phyloP scores from a whole-genome alignment of 2,329 filamentous ascomycete species.

The Alternaria postmessia region DNA sequence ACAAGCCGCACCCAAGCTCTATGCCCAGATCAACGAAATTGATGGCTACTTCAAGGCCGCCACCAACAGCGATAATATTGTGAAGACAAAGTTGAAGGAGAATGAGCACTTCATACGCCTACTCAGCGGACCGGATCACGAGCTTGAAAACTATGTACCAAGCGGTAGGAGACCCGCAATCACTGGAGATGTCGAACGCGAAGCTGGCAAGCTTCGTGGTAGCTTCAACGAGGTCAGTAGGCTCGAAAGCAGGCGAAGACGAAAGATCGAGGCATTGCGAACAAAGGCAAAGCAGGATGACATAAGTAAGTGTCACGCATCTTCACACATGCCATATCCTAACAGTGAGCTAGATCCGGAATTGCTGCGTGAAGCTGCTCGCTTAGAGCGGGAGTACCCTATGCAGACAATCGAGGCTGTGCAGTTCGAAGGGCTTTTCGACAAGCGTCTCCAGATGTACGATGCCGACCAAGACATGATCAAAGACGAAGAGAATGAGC shows the following conservation, averaged over 20 bases:
- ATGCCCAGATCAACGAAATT: constrained; percentile 78
- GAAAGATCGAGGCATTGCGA: constrained; percentile 79
- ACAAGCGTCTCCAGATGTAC: constrained; percentile 81
- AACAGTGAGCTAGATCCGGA: constrained; percentile 65
- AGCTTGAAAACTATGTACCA: constrained; percentile 87
- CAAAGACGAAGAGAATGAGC: constrained; percentile 75
- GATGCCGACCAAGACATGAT: constrained; percentile 78
- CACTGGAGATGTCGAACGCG: constrained; percentile 79
- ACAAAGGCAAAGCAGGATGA: constrained; percentile 87
- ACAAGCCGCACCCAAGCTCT: constrained; percentile 75
- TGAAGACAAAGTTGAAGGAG: constrained; percentile 79
- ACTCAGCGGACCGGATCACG: constrained; percentile 79
- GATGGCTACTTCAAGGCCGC: constrained; percentile 84
- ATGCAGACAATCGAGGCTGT: constrained; percentile 84
- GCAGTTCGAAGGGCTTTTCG: constrained; percentile 92
- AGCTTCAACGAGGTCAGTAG: constrained; percentile 85
- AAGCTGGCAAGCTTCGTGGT: constrained; percentile 77
- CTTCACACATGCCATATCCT: constrained; percentile 25
- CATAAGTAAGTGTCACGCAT: constrained; percentile 65
- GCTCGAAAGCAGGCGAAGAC: constrained; percentile 79
- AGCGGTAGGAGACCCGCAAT: constrained; percentile 81
- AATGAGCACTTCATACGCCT: constrained; percentile 79
- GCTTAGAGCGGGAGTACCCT: constrained; percentile 85
- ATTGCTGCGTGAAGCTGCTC: constrained; percentile 81
- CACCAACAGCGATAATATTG: constrained; percentile 70